Evolutionary conservation across 805 yeast species (phyloP).

Genomic region (Lipomyces yamanashiensis): DNA sequence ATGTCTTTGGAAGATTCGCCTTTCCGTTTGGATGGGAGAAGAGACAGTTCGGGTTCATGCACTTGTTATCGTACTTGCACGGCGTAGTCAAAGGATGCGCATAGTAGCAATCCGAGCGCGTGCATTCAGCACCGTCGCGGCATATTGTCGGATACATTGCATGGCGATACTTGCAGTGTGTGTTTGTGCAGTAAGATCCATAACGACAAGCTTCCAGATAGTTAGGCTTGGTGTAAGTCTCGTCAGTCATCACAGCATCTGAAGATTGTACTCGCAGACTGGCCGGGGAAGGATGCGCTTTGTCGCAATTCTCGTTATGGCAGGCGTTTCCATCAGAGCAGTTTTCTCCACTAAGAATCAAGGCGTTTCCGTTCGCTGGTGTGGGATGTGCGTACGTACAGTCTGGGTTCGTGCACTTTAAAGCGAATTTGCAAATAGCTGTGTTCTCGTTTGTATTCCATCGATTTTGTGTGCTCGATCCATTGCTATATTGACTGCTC

Average conservation of each 20-base stretch:
- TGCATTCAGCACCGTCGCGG: slow-evolving; percentile 80
- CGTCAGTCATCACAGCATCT: slow-evolving; percentile 29
- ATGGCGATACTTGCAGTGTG: slow-evolving; percentile 81
- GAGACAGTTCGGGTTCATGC: slow-evolving; percentile 72
- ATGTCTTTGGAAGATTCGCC: slow-evolving; percentile 11
- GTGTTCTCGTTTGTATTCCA: slow-evolving; percentile 50
- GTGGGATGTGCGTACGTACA: slow-evolving; percentile 95
- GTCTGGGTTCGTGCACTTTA: slow-evolving; percentile 70
- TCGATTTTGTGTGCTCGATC: background rate
- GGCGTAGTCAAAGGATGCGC: slow-evolving; percentile 79
- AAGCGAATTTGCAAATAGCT: slow-evolving; percentile 74
- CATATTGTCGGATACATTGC: slow-evolving; percentile 75
- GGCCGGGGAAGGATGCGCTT: slow-evolving; percentile 83
- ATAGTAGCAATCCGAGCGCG: slow-evolving; percentile 79
- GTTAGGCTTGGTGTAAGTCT: slow-evolving; percentile 31
- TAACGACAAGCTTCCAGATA: slow-evolving; percentile 81
- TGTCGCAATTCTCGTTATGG: slow-evolving; percentile 60
- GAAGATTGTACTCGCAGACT: background rate
- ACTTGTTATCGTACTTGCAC: slow-evolving; percentile 78
- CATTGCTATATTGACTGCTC: too few relatives aligned
- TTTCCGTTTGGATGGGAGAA: slow-evolving; percentile 78
- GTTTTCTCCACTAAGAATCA: slow-evolving; percentile 72
- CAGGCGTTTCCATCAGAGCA: slow-evolving; percentile 74
- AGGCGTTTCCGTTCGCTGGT: slow-evolving; percentile 75
- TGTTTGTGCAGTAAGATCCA: slow-evolving; percentile 75